Evolutionary conservation across 1,139 yeast genomes (phyloP), one percentile per base, ranked within the genome.

Genomic region (Magnusiomyces ingens): DNA sequence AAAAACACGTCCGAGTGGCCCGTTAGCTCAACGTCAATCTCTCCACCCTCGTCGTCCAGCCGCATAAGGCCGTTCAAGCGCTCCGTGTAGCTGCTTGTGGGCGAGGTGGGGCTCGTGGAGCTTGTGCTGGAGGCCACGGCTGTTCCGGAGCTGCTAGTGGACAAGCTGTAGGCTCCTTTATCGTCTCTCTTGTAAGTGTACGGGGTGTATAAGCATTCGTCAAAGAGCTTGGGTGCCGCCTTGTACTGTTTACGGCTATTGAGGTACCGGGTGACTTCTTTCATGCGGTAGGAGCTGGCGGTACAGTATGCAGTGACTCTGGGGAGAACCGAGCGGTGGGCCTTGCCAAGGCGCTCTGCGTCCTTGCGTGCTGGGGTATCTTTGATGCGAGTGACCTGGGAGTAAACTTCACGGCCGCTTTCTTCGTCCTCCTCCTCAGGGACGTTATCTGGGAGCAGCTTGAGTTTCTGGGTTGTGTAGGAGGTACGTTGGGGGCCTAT

Each of bases 271-370:
- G 85, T 75, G 47, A 93, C 72, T 52, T 91, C 97, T 62, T 85
- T 81, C 94, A 93, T 87, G 60, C 81, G 82, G 66, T 90, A 93
- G 22, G 95, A 83, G 40, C 96, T 93, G 45, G 97, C 90, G 0
- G 98, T 91, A 71, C 98, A 91, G 67, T 90, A 93, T 0, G 96
- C 96, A 0, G 97, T 91, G 1, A 91, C 97, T 61, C 99, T 74
- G 1, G 99, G 74, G 46, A 73, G 61, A 61, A 68, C 58, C 15
- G 70, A 66, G 57, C 99, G 76, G 66, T 93, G 97, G 60, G 87
- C 86, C 65, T 90, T 91, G 5, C 97, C 96, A 56, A 93, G 74
- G 45, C 91, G 80, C 66, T 90, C 97, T 0, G 99, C 99, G 74
- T 93, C 98, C 60, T 84, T 85, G 59, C 98, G 75, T 0, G 99